Base-by-base conservation (phyloP, 2,329 filamentous ascomycete genomes). In the Aspergillus calidoustus region DNA sequence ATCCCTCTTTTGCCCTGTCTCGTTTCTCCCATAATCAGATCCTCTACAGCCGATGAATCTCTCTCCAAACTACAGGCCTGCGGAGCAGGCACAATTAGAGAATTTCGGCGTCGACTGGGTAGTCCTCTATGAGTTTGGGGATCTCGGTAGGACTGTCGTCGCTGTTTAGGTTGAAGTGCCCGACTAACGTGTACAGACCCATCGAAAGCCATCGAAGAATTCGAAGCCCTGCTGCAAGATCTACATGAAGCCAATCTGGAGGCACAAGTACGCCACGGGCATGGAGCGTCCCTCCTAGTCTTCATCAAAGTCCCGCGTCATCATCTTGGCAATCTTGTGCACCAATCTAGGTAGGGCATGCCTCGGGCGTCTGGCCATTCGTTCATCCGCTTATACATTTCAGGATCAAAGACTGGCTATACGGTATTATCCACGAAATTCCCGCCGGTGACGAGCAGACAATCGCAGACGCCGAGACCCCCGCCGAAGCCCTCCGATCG, bases 401-500 rank as follows among this genome's bases (percentile, higher is more conserved):
- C 61, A 91, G 95, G 66, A 89, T 97, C 19, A 91, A 93, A 74
- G 95, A 98, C 79, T 99, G 93, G 92, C 87, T 98, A 38, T 90
- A 95, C 74, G 93, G 93, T 56, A 90, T 97, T 58, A 89, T 92
- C 65, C 85, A 91, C 54, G 86, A 87, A 22, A 88, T 92, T 41
- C 94, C 94, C 0, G 85, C 88, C 59, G 89, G 88, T 72, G 88
- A 96, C 67, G 87, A 92, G 19, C 80, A 85, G 52, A 82, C 87
- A 62, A 86, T 89, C 15, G 85, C 96, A 56, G 90, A 96, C 68
- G 91, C 93, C 1, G 84, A 97, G 60, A 92, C 89, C 44, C 92
- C 96, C 73, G 91, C 94, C 23, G 95, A 99, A 80, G 86, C 93
- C 51, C 86, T 97, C 49, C 88, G 95, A 38, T 87, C 96, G 51